A percentile compares a stretch with the other conserved stretches of the same genome.
Evolutionary conservation across 2,329 filamentous ascomycete species (phyloP).

Genomic region (Hymenoscyphus scutula): DNA sequence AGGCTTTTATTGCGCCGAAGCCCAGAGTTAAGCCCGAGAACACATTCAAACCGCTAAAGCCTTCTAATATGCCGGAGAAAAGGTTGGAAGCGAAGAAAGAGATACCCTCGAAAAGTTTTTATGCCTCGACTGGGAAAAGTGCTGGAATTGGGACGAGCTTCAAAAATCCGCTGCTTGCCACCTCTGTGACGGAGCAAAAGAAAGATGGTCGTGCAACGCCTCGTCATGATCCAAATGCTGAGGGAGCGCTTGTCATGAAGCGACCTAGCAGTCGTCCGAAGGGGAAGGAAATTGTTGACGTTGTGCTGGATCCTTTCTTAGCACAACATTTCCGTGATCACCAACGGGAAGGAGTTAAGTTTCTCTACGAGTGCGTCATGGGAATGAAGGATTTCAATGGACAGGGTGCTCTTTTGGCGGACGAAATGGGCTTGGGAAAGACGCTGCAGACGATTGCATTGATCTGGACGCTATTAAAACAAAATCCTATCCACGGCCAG

Average conservation of each 20-base stretch:
- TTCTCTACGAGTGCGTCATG: slow-evolving; percentile 76
- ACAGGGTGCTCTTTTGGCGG: slow-evolving; percentile 68
- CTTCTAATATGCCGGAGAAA: neutral
- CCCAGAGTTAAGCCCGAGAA: neutral
- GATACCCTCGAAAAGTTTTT: slow-evolving; percentile 42
- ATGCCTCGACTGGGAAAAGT: slow-evolving; percentile 36
- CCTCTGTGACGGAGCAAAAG: slow-evolving; percentile 47
- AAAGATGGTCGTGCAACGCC: slow-evolving; percentile 51
- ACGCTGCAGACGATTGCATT: slow-evolving; percentile 70
- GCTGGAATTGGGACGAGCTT: slow-evolving; percentile 48
- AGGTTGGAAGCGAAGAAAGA: slow-evolving; percentile 22
- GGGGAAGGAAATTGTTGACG: slow-evolving; percentile 67
- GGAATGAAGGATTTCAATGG: slow-evolving; percentile 64
- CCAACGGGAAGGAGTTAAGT: slow-evolving; percentile 67
- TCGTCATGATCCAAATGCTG: slow-evolving; percentile 61
- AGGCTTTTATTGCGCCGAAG: slow-evolving; percentile 7
- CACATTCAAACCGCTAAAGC: neutral
- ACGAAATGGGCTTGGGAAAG: slow-evolving; percentile 76
- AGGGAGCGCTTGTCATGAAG: slow-evolving; percentile 66
- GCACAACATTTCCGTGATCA: slow-evolving; percentile 62
- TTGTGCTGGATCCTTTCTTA: slow-evolving; percentile 68
- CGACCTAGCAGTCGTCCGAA: slow-evolving; percentile 53
- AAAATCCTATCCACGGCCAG: slow-evolving; percentile 62
- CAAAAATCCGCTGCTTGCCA: slow-evolving; percentile 59
- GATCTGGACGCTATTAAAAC: slow-evolving; percentile 70